Percentiles rank a stretch among this genome's conserved stretches.
phyloP scores from a whole-genome alignment of 805 yeast genomes.

The Cyberlindnera misumaiensis region DNA sequence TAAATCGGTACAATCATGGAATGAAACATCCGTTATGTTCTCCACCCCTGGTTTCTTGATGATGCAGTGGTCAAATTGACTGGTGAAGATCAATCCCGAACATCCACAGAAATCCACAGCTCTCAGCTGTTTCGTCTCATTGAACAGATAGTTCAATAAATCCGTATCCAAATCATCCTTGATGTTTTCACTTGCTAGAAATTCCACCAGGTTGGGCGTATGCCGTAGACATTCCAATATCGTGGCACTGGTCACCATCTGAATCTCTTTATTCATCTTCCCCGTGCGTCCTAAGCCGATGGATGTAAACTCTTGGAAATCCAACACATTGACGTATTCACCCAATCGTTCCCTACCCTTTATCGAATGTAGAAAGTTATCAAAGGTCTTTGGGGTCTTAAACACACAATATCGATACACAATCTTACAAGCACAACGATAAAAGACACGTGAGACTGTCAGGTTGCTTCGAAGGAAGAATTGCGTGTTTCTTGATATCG shows the following conservation, averaged over 20 bases:
- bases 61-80: constrained; percentile 43
- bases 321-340: constrained; percentile 64
- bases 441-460: constrained; percentile 50
- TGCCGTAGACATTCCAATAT: constrained; percentile 53
- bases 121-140: constrained; percentile 46
- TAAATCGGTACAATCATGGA: constrained; percentile 84
- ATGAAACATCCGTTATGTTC: constrained; percentile 40
- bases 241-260: constrained; percentile 77
- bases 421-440: constrained; percentile 49
- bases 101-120: constrained; percentile 89
- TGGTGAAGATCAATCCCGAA: constrained; percentile 53
- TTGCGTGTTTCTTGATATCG: constrained; percentile 45
- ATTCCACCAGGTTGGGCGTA: constrained; percentile 68
- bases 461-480: constrained; percentile 46
- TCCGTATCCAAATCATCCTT: constrained; percentile 68
- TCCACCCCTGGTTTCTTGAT: constrained; percentile 16
- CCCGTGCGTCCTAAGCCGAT: constrained; percentile 87
- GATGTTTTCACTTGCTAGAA: constrained; percentile 77
- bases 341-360: constrained; percentile 41
- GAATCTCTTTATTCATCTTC: constrained; percentile 84
- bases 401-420: constrained; percentile 63
- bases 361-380: constrained; percentile 55
- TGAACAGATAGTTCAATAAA: constrained; percentile 52
- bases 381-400: constrained; percentile 76
- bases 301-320: constrained; percentile 83